Evolutionary conservation across 2,329 filamentous ascomycete genomes (phyloP), one percentile per base, ranked within the genome.

Genomic region (Calonectria pauciramosa): DNA sequence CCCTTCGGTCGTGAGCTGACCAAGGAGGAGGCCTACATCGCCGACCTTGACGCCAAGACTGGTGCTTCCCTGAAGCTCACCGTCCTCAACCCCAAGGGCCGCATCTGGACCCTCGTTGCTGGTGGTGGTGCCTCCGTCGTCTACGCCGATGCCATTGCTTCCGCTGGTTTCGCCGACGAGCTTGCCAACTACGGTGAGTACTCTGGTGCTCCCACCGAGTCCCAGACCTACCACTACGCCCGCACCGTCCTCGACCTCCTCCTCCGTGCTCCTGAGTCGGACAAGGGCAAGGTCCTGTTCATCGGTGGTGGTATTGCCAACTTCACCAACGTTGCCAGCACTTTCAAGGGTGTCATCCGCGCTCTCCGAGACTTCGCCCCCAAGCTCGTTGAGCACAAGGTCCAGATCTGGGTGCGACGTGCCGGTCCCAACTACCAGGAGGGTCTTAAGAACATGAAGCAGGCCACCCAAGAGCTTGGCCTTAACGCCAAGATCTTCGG

Each of bases 271-370:
- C 96, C 97, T 73, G 87, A 92, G 85, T 90, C 92, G 87, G 91
- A 95, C 76, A 94, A 98, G 84, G 97, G 97, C 90, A 99, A 99
- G 92, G 95, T 99, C 69, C 94, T 99, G 79, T 99, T 99, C 92
- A 99, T 99, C 81, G 97, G 97, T 87, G 97, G 97, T 90, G 97
- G 97, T 92, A 99, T 99, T 91, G 97, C 97, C 91, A 99, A 99
- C 94, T 99, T 99, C 91, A 99, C 97, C 91, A 99, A 99, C 89
- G 97, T 99, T 70, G 97, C 97, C 75, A 97, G 94, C 82, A 99
- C 97, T 78, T 99, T 99, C 94, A 99, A 99, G 93, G 97, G 97
- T 90, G 96, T 99, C 87, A 99, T 99, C 86, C 94, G 95, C 82
- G 97, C 97, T 75, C 92, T 99, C 79, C 93, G 96, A 80, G 97